phyloP scores from a whole-genome alignment of 306 rosid species.

The Vigna nakashimae region DNA sequence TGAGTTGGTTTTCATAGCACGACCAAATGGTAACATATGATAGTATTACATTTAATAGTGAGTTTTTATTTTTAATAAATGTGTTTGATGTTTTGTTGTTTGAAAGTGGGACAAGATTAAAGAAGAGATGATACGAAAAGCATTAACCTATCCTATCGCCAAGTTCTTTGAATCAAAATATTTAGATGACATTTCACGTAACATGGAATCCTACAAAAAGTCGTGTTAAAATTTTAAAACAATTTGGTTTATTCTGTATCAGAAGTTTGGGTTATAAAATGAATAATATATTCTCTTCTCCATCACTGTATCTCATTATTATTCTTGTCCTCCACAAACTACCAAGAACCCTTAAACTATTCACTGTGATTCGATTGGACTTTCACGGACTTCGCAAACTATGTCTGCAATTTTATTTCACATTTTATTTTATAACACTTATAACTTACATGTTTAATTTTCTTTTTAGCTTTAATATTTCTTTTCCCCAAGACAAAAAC shows the following conservation, averaged over 20 bases:
- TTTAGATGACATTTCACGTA: slow-evolving; percentile 19
- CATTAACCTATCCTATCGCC: slow-evolving; percentile 27
- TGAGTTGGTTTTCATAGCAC: slow-evolving; percentile 1
- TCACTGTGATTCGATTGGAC: neutral
- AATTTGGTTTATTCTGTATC: neutral
- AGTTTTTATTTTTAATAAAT: neutral
- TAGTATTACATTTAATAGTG: neutral
- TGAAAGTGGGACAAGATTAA: slow-evolving; percentile 20
- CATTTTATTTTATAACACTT: too few species aligned
- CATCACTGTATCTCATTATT: slow-evolving; percentile 15
- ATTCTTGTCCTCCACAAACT: slow-evolving; percentile 40
- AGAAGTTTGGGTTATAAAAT: neutral
- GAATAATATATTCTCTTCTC: slow-evolving; percentile 9
- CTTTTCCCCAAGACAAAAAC: too few species aligned
- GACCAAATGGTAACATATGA: neutral
- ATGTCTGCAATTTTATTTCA: neutral
- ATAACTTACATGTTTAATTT: too few species aligned
- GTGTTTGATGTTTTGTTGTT: slow-evolving; percentile 20
- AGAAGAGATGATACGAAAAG: slow-evolving; percentile 1
- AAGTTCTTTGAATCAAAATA: slow-evolving; percentile 42
- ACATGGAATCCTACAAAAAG: slow-evolving; percentile 27
- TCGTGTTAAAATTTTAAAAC: neutral
- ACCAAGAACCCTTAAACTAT: slow-evolving; percentile 33
- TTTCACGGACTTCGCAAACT: neutral
- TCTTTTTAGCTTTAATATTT: too few species aligned